These are phyloP conservation scores for Linum tenue DNA, from an alignment of 345 rosid genomes.

Conservation along the genomic window DNA sequence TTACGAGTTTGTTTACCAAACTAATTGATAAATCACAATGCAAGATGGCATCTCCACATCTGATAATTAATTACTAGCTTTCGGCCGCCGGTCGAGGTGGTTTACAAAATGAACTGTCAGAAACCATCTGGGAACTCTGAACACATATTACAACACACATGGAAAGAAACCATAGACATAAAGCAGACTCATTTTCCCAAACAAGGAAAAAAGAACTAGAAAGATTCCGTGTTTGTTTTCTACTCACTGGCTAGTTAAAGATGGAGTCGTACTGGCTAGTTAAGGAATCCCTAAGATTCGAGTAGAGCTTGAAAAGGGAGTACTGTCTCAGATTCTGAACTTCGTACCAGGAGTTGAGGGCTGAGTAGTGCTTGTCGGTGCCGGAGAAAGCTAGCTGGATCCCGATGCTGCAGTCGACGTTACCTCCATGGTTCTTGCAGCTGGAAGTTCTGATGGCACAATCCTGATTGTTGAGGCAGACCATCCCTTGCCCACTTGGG, in stretches of 20 bases:
- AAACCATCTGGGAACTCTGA: background rate
- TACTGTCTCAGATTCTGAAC: constrained; percentile 84
- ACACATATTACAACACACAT: constrained; percentile 6
- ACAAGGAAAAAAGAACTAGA: background rate
- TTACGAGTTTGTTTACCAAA: too few species aligned
- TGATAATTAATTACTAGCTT: too few species aligned
- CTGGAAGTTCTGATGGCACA: constrained; percentile 65
- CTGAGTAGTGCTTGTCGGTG: constrained; percentile 81
- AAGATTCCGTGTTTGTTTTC: background rate
- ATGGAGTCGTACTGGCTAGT: constrained; percentile 53
- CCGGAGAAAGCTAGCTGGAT: constrained; percentile 95
- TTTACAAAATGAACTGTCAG: too few species aligned
- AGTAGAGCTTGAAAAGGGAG: constrained; percentile 79
- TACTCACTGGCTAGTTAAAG: constrained; percentile 25
- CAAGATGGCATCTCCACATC: too few species aligned
- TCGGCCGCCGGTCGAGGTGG: too few species aligned
- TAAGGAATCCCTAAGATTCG: constrained; percentile 68
- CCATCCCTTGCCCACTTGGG: constrained; percentile 41
- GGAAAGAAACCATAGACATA: constrained; percentile 1
- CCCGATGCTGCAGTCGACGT: constrained; percentile 87
- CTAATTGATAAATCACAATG: too few species aligned
- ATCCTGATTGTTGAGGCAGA: constrained; percentile 75
- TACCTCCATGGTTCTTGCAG: constrained; percentile 66
- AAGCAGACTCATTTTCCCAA: background rate
- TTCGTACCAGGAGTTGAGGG: constrained; percentile 92